Evolutionary conservation across 2,329 filamentous ascomycete species (phyloP), one percentile per base, ranked within the genome.

Genomic region (Aspergillus niger): DNA sequence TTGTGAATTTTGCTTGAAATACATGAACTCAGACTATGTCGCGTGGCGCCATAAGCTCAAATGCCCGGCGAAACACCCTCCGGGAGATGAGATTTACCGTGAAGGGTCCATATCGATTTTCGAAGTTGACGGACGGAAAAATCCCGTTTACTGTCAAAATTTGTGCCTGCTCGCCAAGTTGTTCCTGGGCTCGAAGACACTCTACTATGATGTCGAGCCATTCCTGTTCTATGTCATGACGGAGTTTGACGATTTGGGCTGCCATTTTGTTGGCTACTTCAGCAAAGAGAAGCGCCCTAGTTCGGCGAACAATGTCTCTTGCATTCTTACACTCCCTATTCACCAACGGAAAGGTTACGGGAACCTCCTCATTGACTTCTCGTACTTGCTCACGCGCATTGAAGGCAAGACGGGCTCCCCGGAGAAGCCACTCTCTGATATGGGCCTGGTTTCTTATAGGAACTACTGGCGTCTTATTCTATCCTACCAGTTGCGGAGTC

Each of bases 221-320:
- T 99, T 99, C 74, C 80, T 99, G 38, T 99, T 99, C 81, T 99
- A 99, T 78, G 94, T 97, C 76, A 97, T 99, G 94, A 91, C 91
- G 26, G 89, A 89, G 43, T 88, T 91, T 67, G 91, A 93, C 65
- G 92, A 96, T 53, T 89, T 92, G 69, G 95, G 95, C 13, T 95
- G 90, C 70, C 95, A 98, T 72, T 85, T 99, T 53, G 91, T 99
- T n/a, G 95, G 95, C n/a, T 99, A 97, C 74, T 99, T 99, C 77
- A 98, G 95, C 54, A 99, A 99, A 75, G 95, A 99, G 79, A 99
- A 99, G 79, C 85, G 96, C 47, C 90, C 92, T 2, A 94, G 91
- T 76, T 96, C 92, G 63, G 89, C 93, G 69, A 98, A 99, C 76
- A 99, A 99, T 66, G 95, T 99, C 51, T 97, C 92, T 8, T 99